These are phyloP conservation scores for Cyclotella choctawhatcheeana DNA, from an alignment of 108 stramenopile species.

Conservation along the genomic window DNA sequence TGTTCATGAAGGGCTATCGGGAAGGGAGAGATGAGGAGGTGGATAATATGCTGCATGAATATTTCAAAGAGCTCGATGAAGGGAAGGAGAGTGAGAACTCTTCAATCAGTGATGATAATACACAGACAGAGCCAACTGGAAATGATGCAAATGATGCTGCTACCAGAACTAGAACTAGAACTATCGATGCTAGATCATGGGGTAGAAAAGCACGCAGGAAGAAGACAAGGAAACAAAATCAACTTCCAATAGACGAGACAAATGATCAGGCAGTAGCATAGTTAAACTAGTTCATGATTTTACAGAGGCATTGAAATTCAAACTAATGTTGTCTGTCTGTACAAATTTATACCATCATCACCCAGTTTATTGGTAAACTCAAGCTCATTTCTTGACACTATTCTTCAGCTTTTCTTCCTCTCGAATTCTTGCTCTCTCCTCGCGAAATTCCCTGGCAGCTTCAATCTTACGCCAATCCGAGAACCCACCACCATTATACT, in stretches of 20 bases:
- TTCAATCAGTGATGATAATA: not conserved
- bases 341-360: not conserved
- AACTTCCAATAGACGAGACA: not conserved
- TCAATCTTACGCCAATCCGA: slow-evolving; percentile 73
- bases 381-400: not conserved
- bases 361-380: not conserved
- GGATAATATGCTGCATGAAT: slow-evolving; percentile 82
- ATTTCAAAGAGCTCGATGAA: slow-evolving; percentile 71
- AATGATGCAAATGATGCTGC: no score
- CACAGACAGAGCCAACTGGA: not conserved
- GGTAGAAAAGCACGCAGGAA: slow-evolving; percentile 35
- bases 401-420: slow-evolving; percentile 43
- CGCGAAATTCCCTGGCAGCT: slow-evolving; percentile 67
- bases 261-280: no score
- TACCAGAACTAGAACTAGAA: not conserved
- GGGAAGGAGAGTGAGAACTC: not conserved
- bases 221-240: not conserved
- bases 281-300: no score
- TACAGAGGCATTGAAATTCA: no score
- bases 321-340: no score
- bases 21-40: slow-evolving; percentile 84
- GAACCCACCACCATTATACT: slow-evolving; percentile 85
- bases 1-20: slow-evolving; percentile 89
- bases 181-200: slow-evolving; percentile 24
- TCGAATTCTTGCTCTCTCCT: slow-evolving; percentile 57